A percentile compares a stretch with the other conserved stretches of the same genome.
phyloP scores from a whole-genome alignment of 148 eudicot species.

The Chenopodium album region DNA sequence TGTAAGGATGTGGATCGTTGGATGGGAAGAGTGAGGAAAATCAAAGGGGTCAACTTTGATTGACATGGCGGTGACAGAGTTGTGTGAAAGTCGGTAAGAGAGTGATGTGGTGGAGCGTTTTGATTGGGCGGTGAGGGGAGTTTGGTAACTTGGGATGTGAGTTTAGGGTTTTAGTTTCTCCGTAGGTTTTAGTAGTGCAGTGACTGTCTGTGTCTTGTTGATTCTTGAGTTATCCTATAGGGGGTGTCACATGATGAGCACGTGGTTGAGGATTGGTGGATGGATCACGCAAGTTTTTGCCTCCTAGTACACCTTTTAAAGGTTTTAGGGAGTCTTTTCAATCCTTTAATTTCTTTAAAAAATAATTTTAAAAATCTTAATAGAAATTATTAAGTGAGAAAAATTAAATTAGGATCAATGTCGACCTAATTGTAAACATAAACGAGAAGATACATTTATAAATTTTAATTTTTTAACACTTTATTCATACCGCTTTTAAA shows the following conservation, averaged over 20 bases:
- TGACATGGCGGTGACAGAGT: background rate
- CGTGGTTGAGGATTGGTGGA: background rate
- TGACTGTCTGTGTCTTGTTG: background rate
- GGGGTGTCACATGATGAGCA: conserved; percentile 2
- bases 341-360: background rate
- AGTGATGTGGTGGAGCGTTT: background rate
- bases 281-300: background rate
- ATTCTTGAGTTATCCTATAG: background rate
- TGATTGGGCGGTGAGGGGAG: background rate
- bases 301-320: background rate
- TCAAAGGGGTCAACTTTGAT: background rate
- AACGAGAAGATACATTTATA: too few species aligned
- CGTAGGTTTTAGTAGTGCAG: too few species aligned
- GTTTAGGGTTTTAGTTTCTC: conserved; percentile 4
- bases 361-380: too few species aligned
- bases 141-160: background rate
- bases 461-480: too few species aligned
- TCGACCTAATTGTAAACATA: too few species aligned
- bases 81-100: background rate
- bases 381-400: too few species aligned
- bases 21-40: background rate
- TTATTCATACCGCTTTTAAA: too few species aligned
- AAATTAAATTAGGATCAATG: too few species aligned
- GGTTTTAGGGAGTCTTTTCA: background rate
- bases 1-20: conserved; percentile 3